Base-by-base conservation (phyloP, 106 monocot genomes). In the Acorus gramineus region DNA sequence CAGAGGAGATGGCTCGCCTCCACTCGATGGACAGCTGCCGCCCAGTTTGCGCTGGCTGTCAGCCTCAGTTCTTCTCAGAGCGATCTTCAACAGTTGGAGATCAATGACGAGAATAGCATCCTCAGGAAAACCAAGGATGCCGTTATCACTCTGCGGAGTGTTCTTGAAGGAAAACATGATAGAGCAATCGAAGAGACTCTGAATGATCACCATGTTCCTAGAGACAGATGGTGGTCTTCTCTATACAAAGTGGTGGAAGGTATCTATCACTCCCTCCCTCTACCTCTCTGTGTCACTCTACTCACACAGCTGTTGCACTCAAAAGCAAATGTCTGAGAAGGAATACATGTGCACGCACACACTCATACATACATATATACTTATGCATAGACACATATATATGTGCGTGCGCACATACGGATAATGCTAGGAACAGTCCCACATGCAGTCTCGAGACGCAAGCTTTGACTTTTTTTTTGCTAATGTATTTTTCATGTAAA, bases 191-290 rank as follows among this genome's bases (percentile, higher is more conserved):
- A 78, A n/a, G 85, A 85, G 50, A 60, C 83, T 47, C 71, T 98
- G 42, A 69, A 75, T 59, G 79, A 81, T 51, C 77, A 80, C 71
- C 79, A 92, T 52, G 79, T 86, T 56, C 81, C 98, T 4, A 53
- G 68, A 63, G 85, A 82, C 6, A 77, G 92, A 65, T 98, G 98
- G 98, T 98, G 98, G 98, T 92, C 98, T 42, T 83, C 98, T 64
- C 83, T 98, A 7, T 98, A 98, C 71, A 98, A 82, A 78, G 69
- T 92, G 4, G 70, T 98, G 28, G 92, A 98, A 98, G 98, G 98
- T 98, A 84, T 49, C 53, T 59, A 51, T 49, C 52, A 13, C 14
- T 42, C 48, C n/a, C 28, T 28, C 28, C 28, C 28, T n/a, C 28
- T 28, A 28, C 28, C 28, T 28, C 28, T 28, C 28, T 28, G 28